phyloP scores from a whole-genome alignment of 208 protist genomes.

The Naegleria lovaniensis region DNA sequence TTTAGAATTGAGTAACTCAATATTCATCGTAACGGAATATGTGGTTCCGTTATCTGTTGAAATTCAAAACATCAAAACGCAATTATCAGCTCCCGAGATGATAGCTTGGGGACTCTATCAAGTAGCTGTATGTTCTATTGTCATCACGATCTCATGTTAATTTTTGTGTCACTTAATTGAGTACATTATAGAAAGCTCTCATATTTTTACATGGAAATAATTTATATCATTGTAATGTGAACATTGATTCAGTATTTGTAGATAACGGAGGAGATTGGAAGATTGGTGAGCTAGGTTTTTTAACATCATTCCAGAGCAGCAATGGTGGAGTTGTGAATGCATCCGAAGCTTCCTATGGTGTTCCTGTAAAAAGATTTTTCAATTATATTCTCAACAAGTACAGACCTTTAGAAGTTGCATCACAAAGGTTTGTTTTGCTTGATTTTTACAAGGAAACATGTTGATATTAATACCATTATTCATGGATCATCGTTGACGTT shows the following conservation, averaged over 20 bases:
- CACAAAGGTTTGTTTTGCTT: not conserved
- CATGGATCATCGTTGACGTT: too few species aligned
- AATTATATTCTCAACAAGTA: not conserved
- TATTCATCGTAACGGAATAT: slow-evolving; percentile 20
- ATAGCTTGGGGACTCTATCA: not conserved
- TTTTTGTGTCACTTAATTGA: too few species aligned
- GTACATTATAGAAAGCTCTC: slow-evolving; percentile 45
- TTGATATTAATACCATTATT: too few species aligned
- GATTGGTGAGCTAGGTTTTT: slow-evolving; percentile 66
- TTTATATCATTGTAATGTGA: slow-evolving; percentile 68
- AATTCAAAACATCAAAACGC: not conserved
- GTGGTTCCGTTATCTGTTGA: not conserved
- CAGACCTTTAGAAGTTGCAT: not conserved
- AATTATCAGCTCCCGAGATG: not conserved
- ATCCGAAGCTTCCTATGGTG: slow-evolving; percentile 35
- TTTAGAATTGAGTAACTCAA: not conserved
- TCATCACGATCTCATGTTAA: not conserved
- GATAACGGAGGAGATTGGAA: slow-evolving; percentile 62
- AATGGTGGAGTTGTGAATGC: not conserved
- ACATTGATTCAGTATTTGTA: slow-evolving; percentile 60
- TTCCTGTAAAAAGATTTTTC: not conserved
- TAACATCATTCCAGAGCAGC: slow-evolving; percentile 40
- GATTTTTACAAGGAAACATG: too few species aligned
- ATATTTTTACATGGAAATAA: slow-evolving; percentile 60
- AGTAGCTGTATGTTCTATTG: not conserved